These are phyloP conservation scores for Fusarium sp. DNA, from an alignment of 2,329 filamentous ascomycete genomes.

Conservation along the genomic window DNA sequence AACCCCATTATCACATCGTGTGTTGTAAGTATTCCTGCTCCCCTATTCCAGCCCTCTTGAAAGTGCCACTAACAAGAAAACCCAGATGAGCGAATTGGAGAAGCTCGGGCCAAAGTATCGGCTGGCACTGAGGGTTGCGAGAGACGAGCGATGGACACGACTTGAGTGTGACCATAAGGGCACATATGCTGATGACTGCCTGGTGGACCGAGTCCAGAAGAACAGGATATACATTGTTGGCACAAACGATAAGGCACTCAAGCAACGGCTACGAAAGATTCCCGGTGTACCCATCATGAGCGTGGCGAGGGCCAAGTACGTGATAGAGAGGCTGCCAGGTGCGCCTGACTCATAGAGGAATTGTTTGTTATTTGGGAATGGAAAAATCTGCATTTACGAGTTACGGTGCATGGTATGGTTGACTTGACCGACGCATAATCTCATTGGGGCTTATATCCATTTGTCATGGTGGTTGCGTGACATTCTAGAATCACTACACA, in stretches of 20 bases:
- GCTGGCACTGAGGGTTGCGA: constrained; percentile 85
- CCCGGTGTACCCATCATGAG: constrained; percentile 79
- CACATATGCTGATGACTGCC: constrained; percentile 84
- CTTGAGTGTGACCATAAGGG: constrained; percentile 93
- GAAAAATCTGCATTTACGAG: constrained; percentile 37
- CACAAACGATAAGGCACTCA: constrained; percentile 83
- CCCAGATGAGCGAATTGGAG: constrained; percentile 77
- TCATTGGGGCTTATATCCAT: background rate
- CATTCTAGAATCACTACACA: constrained; percentile 1
- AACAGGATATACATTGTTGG: constrained; percentile 83
- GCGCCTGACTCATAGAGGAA: constrained; percentile 71
- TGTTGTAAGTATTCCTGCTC: constrained; percentile 48
- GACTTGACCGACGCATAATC: constrained; percentile 5
- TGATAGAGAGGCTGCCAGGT: constrained; percentile 91
- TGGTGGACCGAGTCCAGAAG: constrained; percentile 80
- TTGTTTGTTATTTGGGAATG: constrained; percentile 23
- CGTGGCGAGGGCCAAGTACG: constrained; percentile 90
- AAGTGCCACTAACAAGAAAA: constrained; percentile 55
- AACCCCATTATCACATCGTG: constrained; percentile 85
- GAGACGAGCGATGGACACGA: constrained; percentile 89
- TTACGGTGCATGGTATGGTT: constrained; percentile 25
- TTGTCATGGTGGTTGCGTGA: background rate
- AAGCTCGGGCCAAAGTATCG: constrained; percentile 91
- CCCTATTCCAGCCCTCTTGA: background rate
- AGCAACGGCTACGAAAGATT: constrained; percentile 83